A percentile compares a stretch with the other conserved stretches of the same genome.
phyloP scores from a whole-genome alignment of 1,284 basidiomycete genomes.

The Ceratobasidium sp. region DNA sequence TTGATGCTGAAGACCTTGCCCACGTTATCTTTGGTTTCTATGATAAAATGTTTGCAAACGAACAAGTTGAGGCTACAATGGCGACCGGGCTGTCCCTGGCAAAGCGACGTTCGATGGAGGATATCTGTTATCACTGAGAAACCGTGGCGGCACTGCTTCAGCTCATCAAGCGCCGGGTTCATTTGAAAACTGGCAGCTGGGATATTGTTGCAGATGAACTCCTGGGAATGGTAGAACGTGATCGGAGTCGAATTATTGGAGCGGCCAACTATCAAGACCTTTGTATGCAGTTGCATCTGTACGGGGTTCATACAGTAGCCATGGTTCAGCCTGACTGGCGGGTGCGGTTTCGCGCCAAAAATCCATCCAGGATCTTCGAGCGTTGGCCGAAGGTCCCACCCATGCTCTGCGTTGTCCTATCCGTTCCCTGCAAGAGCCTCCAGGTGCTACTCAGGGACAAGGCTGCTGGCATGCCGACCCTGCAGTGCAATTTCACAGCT shows the following conservation, averaged over 20 bases:
- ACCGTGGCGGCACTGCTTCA: not conserved
- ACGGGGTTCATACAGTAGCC: not conserved
- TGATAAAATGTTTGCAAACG: conserved; percentile 50
- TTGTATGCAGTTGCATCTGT: not conserved
- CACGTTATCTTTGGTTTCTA: not conserved
- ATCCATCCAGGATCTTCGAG: not conserved
- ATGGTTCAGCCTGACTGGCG: conserved; percentile 4
- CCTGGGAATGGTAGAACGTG: not conserved
- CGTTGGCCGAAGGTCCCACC: not conserved
- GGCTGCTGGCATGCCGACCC: not conserved
- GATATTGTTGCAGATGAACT: not conserved
- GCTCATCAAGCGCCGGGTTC: not conserved
- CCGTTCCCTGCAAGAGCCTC: conserved; percentile 9
- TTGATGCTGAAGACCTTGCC: conserved; percentile 17
- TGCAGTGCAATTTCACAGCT: not conserved
- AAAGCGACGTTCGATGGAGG: not conserved
- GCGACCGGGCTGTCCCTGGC: not conserved
- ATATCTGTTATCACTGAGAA: conserved; percentile 9
- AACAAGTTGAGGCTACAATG: conserved; percentile 42
- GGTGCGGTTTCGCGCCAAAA: not conserved
- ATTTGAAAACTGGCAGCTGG: conserved; percentile 8
- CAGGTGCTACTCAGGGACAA: not conserved
- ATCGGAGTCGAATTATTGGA: not conserved
- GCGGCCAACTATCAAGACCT: conserved; percentile 2
- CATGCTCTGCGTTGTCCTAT: conserved; percentile 18